These are phyloP conservation scores for Paulownia fortunei DNA, from an alignment of 257 asterid species.

Conservation along the genomic window DNA sequence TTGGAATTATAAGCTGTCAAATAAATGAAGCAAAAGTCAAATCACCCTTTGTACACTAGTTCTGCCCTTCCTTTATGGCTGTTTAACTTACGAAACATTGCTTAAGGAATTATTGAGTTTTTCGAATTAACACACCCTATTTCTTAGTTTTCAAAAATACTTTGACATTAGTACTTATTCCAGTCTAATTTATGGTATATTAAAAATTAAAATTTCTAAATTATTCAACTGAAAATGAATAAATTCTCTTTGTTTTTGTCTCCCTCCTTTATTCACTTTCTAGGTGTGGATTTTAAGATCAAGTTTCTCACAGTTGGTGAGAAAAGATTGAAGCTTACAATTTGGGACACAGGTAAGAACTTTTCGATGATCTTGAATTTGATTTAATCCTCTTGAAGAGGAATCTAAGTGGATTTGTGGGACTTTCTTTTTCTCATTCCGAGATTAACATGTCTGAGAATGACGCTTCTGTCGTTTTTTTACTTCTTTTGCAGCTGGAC, in stretches of 20 bases:
- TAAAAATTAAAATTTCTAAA: not conserved
- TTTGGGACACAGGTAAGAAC: constrained; percentile 81
- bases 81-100: not conserved
- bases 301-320: constrained; percentile 80
- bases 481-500: constrained; percentile 71
- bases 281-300: constrained; percentile 94
- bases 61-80: constrained; percentile 8
- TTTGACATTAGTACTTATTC: not conserved
- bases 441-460: not conserved
- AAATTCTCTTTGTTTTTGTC: not conserved
- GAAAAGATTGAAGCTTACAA: constrained; percentile 81
- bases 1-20: constrained; percentile 10
- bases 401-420: not conserved
- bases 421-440: not conserved
- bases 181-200: not conserved
- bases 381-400: not conserved
- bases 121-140: not conserved
- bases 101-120: not conserved
- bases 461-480: not conserved
- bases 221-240: not conserved
- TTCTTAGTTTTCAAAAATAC: not conserved
- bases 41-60: constrained; percentile 7
- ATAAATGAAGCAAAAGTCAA: constrained; percentile 19
- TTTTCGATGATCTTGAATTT: not conserved
- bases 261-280: constrained; percentile 1